Conservation (phyloP, 805 yeast genomes). For the Candida dendrica region DNA sequence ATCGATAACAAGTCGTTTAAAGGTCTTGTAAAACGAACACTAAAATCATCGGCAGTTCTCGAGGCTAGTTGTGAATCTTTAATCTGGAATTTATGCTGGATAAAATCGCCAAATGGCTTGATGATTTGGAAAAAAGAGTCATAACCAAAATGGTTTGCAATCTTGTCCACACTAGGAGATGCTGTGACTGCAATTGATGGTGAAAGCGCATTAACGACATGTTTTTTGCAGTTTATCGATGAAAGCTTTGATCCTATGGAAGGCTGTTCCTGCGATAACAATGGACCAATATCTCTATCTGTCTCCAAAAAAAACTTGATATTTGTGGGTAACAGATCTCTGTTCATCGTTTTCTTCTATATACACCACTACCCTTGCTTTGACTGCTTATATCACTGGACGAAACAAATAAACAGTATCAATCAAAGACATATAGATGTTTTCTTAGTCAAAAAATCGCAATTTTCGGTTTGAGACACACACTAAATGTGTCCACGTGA, state of each 20-base stretch:
- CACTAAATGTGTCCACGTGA: no score
- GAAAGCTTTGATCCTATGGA: slow-evolving; percentile 9
- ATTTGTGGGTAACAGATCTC: neutral
- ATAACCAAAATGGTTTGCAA: slow-evolving; percentile 34
- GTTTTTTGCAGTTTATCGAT: slow-evolving; percentile 19
- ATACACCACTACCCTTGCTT: no score
- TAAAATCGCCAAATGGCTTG: slow-evolving; percentile 48
- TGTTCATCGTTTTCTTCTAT: neutral
- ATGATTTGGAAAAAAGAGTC: slow-evolving; percentile 41
- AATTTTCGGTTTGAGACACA: no score
- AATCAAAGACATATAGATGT: no score
- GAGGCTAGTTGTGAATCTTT: slow-evolving; percentile 46
- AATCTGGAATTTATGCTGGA: slow-evolving; percentile 40
- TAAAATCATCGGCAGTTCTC: slow-evolving; percentile 43
- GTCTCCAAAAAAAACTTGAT: slow-evolving; percentile 8
- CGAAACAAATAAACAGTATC: no score
- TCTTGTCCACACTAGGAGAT: slow-evolving; percentile 36
- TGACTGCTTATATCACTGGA: no score
- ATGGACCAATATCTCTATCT: slow-evolving; percentile 10
- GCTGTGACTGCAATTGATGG: slow-evolving; percentile 47
- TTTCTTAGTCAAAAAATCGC: no score
- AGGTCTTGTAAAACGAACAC: slow-evolving; percentile 44
- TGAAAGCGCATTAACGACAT: slow-evolving; percentile 34
- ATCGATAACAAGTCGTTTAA: slow-evolving; percentile 26
- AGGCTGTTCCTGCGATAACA: slow-evolving; percentile 3